Evolutionary conservation across 768 basidiomycete genomes (phyloP).

Genomic region (Mycena galopus): DNA sequence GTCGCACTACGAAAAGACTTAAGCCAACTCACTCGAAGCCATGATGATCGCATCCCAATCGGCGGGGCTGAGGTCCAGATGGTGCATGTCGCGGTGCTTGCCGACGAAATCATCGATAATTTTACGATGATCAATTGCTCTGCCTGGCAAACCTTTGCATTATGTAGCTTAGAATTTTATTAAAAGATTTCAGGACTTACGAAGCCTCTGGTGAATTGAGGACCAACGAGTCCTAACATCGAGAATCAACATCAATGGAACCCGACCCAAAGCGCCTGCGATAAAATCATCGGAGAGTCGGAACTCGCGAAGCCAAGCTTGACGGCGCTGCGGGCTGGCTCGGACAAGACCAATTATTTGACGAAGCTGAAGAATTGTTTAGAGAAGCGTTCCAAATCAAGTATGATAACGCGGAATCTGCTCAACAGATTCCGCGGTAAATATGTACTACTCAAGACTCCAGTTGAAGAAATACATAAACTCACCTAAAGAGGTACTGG

Average conservation of each 20-base stretch:
- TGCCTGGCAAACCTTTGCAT: not conserved
- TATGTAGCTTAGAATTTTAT: too few species aligned
- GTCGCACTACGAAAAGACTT: not conserved
- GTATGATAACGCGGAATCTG: not conserved
- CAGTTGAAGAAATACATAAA: too few species aligned
- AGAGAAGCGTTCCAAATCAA: not conserved
- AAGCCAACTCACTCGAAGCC: not conserved
- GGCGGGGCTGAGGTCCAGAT: not conserved
- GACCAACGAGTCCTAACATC: slow-evolving; percentile 47
- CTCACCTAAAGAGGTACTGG: too few species aligned
- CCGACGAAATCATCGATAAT: slow-evolving; percentile 7
- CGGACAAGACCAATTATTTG: slow-evolving; percentile 34
- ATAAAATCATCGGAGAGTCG: not conserved
- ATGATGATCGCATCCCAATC: not conserved
- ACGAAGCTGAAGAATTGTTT: slow-evolving; percentile 31
- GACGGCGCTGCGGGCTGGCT: slow-evolving; percentile 34
- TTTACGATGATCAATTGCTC: slow-evolving; percentile 5
- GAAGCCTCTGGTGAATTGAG: slow-evolving; percentile 48
- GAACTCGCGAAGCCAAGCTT: slow-evolving; percentile 25
- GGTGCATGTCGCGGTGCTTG: not conserved
- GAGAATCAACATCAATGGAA: slow-evolving; percentile 44
- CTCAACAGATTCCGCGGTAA: not conserved
- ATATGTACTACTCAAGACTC: slow-evolving; percentile 27
- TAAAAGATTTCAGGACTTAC: slow-evolving; percentile 25
- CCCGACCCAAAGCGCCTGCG: not conserved